phyloP scores from a whole-genome alignment of 2,329 filamentous ascomycete species.

The Paecilomyces formosus region DNA sequence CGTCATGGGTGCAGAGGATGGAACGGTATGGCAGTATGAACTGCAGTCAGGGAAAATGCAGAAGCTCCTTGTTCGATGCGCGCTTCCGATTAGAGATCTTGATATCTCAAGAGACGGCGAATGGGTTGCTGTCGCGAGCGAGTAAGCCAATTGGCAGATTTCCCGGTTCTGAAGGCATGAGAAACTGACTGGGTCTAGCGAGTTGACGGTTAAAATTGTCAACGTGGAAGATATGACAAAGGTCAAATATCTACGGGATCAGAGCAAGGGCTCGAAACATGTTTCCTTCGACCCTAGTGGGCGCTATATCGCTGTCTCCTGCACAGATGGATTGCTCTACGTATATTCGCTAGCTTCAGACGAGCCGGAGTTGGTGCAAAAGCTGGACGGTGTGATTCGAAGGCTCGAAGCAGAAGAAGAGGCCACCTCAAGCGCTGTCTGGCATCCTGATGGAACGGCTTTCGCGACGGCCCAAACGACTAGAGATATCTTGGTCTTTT shows the following conservation, averaged over 20 bases:
- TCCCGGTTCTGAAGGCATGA: neutral
- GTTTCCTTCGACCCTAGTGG: constrained; percentile 80
- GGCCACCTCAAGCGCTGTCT: constrained; percentile 64
- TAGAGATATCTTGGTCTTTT: constrained; percentile 77
- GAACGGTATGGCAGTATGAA: constrained; percentile 92
- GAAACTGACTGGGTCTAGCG: constrained; percentile 39
- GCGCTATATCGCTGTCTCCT: constrained; percentile 68
- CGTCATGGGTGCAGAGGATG: constrained; percentile 85
- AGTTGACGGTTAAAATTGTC: constrained; percentile 84
- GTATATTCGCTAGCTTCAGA: constrained; percentile 76
- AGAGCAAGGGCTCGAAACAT: constrained; percentile 82
- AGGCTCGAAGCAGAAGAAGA: constrained; percentile 70
- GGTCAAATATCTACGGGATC: constrained; percentile 73
- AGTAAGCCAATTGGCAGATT: constrained; percentile 43
- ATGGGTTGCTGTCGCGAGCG: constrained; percentile 94
- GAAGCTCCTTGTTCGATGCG: constrained; percentile 71
- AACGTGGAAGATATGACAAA: constrained; percentile 69
- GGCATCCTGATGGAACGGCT: constrained; percentile 91
- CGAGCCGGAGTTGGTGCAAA: constrained; percentile 71
- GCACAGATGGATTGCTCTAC: constrained; percentile 83
- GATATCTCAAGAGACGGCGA: constrained; percentile 71
- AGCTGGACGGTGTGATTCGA: constrained; percentile 79
- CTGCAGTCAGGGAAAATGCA: constrained; percentile 63
- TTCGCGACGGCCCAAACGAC: constrained; percentile 80
- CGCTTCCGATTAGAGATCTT: constrained; percentile 81